These are phyloP conservation scores for Trichoderma sp. DNA, from an alignment of 2,329 filamentous ascomycete genomes.

Conservation along the genomic window DNA sequence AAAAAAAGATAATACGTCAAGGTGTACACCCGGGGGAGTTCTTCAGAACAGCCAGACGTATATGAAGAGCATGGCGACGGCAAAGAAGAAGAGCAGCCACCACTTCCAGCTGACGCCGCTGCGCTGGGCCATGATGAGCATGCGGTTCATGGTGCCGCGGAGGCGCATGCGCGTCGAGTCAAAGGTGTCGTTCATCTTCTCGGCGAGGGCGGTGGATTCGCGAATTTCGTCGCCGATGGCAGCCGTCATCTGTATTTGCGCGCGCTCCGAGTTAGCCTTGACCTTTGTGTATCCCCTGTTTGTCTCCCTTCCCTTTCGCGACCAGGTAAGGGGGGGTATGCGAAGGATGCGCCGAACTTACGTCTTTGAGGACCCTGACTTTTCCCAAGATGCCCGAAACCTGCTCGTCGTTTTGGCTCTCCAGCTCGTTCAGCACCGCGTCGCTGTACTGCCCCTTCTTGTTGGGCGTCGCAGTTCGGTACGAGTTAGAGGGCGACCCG, in stretches of 20 bases:
- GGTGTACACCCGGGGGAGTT: no score
- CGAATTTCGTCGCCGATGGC: constrained; percentile 96
- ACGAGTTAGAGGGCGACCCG: constrained; percentile 39
- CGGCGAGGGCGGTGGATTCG: constrained; percentile 80
- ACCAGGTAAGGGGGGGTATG: no score
- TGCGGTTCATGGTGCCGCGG: constrained; percentile 91
- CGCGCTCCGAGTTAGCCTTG: not conserved
- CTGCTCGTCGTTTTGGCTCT: constrained; percentile 91
- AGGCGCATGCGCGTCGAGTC: constrained; percentile 79
- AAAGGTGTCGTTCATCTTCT: constrained; percentile 95
- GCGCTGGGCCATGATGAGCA: constrained; percentile 91
- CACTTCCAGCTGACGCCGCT: constrained; percentile 96
- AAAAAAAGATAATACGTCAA: not conserved
- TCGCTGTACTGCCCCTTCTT: constrained; percentile 86
- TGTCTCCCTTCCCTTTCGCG: no score
- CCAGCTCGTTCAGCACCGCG: constrained; percentile 85
- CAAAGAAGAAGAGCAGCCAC: constrained; percentile 86
- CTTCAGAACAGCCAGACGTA: constrained; percentile 97
- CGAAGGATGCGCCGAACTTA: constrained; percentile 45
- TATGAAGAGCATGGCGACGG: constrained; percentile 77
- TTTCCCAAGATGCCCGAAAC: constrained; percentile 89
- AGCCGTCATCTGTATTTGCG: constrained; percentile 71
- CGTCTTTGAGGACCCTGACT: constrained; percentile 84
- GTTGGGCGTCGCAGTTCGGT: constrained; percentile 69
- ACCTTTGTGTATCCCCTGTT: not conserved